Conservation (phyloP, 2,329 filamentous ascomycete genomes). For the Geosmithia flava region DNA sequence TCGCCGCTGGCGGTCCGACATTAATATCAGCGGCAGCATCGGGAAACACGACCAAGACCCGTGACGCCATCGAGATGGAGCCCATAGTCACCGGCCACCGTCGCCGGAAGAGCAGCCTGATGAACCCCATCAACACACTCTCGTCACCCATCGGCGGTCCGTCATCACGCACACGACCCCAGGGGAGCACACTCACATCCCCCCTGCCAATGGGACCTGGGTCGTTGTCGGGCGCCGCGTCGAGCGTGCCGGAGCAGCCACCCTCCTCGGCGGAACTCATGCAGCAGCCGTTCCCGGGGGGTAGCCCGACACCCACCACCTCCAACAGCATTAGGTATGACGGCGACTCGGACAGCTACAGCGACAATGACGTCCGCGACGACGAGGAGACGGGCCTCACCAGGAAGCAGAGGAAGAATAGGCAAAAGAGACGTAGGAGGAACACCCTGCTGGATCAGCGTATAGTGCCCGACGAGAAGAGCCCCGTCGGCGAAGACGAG, state of each 20-base stretch:
- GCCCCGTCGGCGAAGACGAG: constrained; percentile 52
- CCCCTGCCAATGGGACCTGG: not conserved
- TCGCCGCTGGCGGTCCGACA: constrained; percentile 5
- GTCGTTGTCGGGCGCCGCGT: constrained; percentile 1
- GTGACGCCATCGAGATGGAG: constrained; percentile 43
- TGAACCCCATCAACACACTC: constrained; percentile 21
- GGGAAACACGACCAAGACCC: constrained; percentile 3
- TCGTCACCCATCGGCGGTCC: constrained; percentile 9
- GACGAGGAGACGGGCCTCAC: constrained; percentile 88
- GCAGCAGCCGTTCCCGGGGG: no score
- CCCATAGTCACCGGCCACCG: constrained; percentile 36
- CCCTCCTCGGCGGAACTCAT: constrained; percentile 14
- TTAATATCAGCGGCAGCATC: no score
- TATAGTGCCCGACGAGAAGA: constrained; percentile 42
- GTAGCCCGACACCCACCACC: no score
- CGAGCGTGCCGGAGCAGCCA: constrained; percentile 22
- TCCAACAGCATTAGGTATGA: constrained; percentile 9
- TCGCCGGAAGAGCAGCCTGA: constrained; percentile 37
- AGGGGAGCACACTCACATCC: constrained; percentile 2
- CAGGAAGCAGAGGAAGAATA: constrained; percentile 55
- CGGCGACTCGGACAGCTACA: constrained; percentile 40
- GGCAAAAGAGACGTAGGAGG: constrained; percentile 52
- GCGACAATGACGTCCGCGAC: constrained; percentile 64
- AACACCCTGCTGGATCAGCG: constrained; percentile 60
- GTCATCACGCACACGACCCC: constrained; percentile 9